Conservation (phyloP, 208 protist genomes). For the Trypanosoma conorhini region DNA sequence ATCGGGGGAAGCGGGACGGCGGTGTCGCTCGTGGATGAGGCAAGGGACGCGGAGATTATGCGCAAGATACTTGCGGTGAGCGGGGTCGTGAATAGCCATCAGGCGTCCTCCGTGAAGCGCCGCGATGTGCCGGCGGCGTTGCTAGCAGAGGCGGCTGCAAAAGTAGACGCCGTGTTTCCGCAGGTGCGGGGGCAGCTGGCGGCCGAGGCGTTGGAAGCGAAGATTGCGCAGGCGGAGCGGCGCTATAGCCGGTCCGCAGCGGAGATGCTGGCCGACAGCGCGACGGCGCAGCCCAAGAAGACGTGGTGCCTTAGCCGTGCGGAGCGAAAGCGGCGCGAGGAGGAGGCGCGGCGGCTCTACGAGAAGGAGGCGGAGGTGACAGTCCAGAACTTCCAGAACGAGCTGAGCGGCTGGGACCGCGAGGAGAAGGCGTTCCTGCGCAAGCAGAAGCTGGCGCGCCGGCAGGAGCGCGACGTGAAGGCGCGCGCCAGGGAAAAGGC, state of each 20-base stretch:
- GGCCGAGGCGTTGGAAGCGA: slow-evolving; percentile 73
- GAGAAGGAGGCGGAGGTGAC: slow-evolving; percentile 90
- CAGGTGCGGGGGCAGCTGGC: slow-evolving; percentile 57
- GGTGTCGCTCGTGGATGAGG: slow-evolving; percentile 95
- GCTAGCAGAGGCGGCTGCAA: slow-evolving; percentile 37
- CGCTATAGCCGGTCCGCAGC: slow-evolving; percentile 45
- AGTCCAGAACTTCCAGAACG: slow-evolving; percentile 82
- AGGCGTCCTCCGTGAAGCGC: slow-evolving; percentile 76
- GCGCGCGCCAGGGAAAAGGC: slow-evolving; percentile 48
- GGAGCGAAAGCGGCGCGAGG: slow-evolving; percentile 70
- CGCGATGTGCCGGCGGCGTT: slow-evolving; percentile 64
- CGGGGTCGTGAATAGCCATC: slow-evolving; percentile 69
- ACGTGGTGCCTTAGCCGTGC: slow-evolving; percentile 77
- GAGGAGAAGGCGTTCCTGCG: slow-evolving; percentile 64
- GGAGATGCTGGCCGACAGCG: slow-evolving; percentile 27
- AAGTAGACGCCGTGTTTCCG: slow-evolving; percentile 54
- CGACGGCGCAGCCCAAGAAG: slow-evolving; percentile 47
- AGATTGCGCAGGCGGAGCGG: slow-evolving; percentile 78
- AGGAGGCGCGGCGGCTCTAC: slow-evolving; percentile 62
- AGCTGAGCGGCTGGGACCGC: slow-evolving; percentile 59
- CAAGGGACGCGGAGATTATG: slow-evolving; percentile 82
- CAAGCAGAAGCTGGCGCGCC: slow-evolving; percentile 50
- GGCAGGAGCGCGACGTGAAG: slow-evolving; percentile 57
- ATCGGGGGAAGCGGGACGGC: slow-evolving; percentile 93
- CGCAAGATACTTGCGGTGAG: slow-evolving; percentile 87